Evolutionary conservation across 2,329 filamentous ascomycete species (phyloP), one percentile per base, ranked within the genome.

Genomic region (Pyrenophora seminiperda): DNA sequence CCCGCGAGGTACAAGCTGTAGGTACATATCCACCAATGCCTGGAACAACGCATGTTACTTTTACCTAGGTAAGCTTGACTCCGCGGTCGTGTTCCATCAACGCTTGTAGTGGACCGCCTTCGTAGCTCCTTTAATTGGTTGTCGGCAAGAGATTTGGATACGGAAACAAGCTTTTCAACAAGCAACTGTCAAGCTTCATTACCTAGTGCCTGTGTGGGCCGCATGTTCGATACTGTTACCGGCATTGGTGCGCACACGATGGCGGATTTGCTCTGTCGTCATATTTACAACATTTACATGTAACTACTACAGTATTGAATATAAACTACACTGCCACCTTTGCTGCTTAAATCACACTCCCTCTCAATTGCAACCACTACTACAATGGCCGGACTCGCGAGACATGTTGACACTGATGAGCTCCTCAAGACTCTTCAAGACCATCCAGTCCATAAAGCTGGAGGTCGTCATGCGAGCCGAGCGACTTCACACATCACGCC

Each of bases 401-500:
- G 76, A 67, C 78, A 81, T 54, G 75, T 80, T 50, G 76, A 85
- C 56, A 77, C 82, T 1, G 72, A 75, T 34, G 67, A 84, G 58
- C 78, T 86, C 45, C 73, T 86, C 50, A 65, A 76, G 46, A 76
- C 74, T 17, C 77, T 86, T 34, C 78, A 80, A 39, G 76, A 80
- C 55, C 68, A 73, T 34, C 72, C 76, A 4, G 54, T 72, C 11
- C 66, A 77, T 22, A 75, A 75, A 37, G 70, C 67, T 38, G 65
- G 47, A 18, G 47, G 71, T n/a, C 62, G 63, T 17, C 57, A 61
- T 40, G 61, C 68, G n/a, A 75, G 72, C 29, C 62, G 63, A 33
- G 54, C 60, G 7, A 75, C 76, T n/a, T 76, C 75, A 6, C 81
- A 83, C 59, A 77, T 78, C 7, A 85, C 81, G 4, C 83, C 59